Evolutionary conservation across 2,329 filamentous ascomycete genomes (phyloP), one percentile per base, ranked within the genome.

Genomic region (Xylariomycetidae sp.): DNA sequence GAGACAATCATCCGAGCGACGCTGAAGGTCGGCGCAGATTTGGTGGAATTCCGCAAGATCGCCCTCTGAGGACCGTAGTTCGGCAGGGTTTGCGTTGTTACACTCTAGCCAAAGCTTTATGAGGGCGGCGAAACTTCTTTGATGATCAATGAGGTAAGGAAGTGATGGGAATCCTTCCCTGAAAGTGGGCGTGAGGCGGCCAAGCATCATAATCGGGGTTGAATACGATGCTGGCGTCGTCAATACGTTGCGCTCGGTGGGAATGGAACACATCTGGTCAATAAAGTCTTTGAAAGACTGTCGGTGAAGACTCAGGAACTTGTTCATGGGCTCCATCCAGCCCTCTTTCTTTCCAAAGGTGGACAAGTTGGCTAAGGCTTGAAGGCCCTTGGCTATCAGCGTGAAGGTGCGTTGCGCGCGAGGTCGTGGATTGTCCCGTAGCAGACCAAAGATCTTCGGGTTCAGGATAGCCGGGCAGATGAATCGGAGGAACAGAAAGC

Each of bases 241-340:
- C 24, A 76, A 68, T 27, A 71, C 65, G n/a, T 69, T 71, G 30
- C 76, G 72, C 29, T 88, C 82, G 3, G 81, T 75, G 2, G 86
- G 81, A 33, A 95, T 85, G 7, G 82, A 77, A 63, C 90, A 95
- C 29, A 95, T 76, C 19, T 78, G 72, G 54, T 96, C 89, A 39
- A 95, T 82, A 49, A 89, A 95, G 29, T 81, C 74, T 56, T 89
- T 93, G 59, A 95, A 87, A 24, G 84, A 76, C 48, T 82, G 73
- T 14, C 88, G 77, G 51, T 94, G 82, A 1, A 76, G 69, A 7
- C 70, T 72, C 23, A 96, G 65, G 49, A 95, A 95, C 26, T 75
- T 76, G 54, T 95, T 96, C 90, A 96, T 96, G 0, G 88, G 88
- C 61, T 95, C 89, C 89, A 96, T 95, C 87, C 88, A 96, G n/a